Conservation (phyloP, 2,329 filamentous ascomycete genomes). For the Fusarium euwallaceae region DNA sequence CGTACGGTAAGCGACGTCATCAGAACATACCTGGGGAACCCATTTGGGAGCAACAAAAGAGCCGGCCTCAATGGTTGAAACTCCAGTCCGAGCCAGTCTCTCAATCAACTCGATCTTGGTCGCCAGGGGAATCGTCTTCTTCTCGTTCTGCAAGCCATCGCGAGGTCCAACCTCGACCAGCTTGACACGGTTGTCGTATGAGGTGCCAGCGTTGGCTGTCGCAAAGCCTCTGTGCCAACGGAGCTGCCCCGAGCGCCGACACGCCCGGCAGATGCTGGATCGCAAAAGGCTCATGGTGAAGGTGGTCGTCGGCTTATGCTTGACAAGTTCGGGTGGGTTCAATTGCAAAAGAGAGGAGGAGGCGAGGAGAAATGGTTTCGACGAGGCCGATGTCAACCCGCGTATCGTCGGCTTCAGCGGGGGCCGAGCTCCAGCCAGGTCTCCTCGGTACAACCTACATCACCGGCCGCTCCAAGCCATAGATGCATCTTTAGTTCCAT, state of each 20-base stretch:
- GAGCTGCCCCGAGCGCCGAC: constrained; percentile 51
- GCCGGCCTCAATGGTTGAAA: constrained; percentile 82
- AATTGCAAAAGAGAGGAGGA: constrained; percentile 21
- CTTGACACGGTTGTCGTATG: constrained; percentile 62
- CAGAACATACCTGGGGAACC: constrained; percentile 76
- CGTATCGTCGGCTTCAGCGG: constrained; percentile 49
- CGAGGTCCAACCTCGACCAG: constrained; percentile 88
- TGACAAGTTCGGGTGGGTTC: constrained; percentile 5
- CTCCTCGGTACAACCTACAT: not conserved
- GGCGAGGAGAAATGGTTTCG: constrained; percentile 24
- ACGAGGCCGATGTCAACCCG: constrained; percentile 38
- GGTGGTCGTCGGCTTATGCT: constrained; percentile 2
- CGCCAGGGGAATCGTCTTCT: constrained; percentile 74
- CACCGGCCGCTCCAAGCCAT: constrained; percentile 4
- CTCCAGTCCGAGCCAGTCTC: constrained; percentile 74
- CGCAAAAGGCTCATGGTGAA: constrained; percentile 53
- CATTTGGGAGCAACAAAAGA: constrained; percentile 88
- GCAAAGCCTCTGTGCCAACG: constrained; percentile 54
- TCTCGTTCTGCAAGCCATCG: constrained; percentile 91
- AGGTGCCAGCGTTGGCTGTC: constrained; percentile 52
- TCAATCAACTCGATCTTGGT: constrained; percentile 85
- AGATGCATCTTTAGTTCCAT: constrained; percentile 5
- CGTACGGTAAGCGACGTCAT: not conserved
- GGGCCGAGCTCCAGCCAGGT: constrained; percentile 38
- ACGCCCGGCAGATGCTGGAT: constrained; percentile 55